Evolutionary conservation across 1,284 basidiomycete species (phyloP).

Genomic region (Phenoliferia sp.): DNA sequence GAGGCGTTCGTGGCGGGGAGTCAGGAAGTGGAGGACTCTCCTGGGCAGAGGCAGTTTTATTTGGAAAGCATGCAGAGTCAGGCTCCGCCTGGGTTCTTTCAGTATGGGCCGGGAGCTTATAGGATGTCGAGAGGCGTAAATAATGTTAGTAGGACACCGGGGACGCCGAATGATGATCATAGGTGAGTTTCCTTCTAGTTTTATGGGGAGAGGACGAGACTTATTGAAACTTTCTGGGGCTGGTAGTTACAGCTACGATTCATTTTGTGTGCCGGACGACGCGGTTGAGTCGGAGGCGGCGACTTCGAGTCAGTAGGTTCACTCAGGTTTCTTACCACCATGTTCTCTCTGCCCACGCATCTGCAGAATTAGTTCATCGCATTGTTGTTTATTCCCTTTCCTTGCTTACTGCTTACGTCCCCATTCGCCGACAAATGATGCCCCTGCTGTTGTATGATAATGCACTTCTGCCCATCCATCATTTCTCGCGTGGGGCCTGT

Average conservation of each 20-base stretch:
- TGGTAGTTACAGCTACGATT: constrained; percentile 11
- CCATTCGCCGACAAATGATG: too few relatives aligned
- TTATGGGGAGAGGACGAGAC: neutral
- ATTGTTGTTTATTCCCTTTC: too few relatives aligned
- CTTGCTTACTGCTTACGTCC: too few relatives aligned
- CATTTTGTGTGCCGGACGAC: constrained; percentile 21
- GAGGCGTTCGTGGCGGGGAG: constrained; percentile 39
- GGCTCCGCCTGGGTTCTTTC: constrained; percentile 32
- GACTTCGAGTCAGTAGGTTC: neutral
- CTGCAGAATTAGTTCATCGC: neutral
- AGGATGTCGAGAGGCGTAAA: neutral
- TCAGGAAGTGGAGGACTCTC: constrained; percentile 36
- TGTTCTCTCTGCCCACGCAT: too few relatives aligned
- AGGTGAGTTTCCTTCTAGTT: constrained; percentile 1
- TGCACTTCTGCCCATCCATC: too few relatives aligned
- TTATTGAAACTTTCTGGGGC: neutral
- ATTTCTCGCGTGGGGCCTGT: too few relatives aligned
- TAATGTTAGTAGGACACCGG: neutral
- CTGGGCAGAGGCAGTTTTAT: constrained; percentile 39
- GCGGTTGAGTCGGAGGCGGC: constrained; percentile 14
- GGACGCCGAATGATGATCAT: constrained; percentile 15
- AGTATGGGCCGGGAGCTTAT: neutral
- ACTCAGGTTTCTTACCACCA: too few relatives aligned
- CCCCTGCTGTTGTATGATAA: too few relatives aligned
- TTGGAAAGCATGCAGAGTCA: constrained; percentile 42